Conservation (phyloP, 228 moss, liverwort and hornwort genomes). For the Sphagnum fallax region DNA sequence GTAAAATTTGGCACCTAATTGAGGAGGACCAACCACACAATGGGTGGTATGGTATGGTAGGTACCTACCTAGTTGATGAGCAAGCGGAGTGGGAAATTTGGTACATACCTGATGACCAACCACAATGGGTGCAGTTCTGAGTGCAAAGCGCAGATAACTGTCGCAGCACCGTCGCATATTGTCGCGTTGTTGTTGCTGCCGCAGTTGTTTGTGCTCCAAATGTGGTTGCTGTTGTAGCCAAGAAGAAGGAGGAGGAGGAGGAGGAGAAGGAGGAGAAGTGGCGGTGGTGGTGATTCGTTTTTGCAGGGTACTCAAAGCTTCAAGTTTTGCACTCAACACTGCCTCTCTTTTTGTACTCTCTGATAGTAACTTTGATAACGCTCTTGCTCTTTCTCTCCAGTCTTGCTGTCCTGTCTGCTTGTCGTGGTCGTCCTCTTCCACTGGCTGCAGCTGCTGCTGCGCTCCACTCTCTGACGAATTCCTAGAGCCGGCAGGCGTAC, state of each 20-base stretch:
- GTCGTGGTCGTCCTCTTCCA: conserved; percentile 20
- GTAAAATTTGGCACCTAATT: too few relatives aligned
- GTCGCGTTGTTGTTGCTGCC: conserved; percentile 24
- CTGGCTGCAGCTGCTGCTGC: conserved; percentile 6
- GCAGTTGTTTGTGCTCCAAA: conserved; percentile 21
- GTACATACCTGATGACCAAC: conserved; percentile 66
- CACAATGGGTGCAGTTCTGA: conserved; percentile 58
- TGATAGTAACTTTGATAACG: conserved; percentile 37
- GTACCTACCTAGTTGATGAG: too few relatives aligned
- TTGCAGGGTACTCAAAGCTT: conserved; percentile 14
- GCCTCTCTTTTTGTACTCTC: conserved; percentile 68
- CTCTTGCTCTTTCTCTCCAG: conserved; percentile 63
- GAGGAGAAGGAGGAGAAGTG: too few relatives aligned
- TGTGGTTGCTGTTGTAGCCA: conserved; percentile 6
- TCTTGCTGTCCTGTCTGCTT: conserved; percentile 12
- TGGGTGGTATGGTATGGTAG: too few relatives aligned
- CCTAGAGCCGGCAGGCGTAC: conserved; percentile 5
- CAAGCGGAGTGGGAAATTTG: too few relatives aligned
- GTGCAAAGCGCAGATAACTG: conserved; percentile 63
- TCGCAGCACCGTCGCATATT: conserved; percentile 49
- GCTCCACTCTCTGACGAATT: conserved; percentile 15
- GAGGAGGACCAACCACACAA: too few relatives aligned
- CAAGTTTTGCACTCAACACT: conserved; percentile 40
- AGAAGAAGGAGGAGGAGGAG: too few relatives aligned
- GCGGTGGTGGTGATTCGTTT: neutral